phyloP scores from a whole-genome alignment of 805 yeast genomes.

The Grigorovia yakushimaensis region DNA sequence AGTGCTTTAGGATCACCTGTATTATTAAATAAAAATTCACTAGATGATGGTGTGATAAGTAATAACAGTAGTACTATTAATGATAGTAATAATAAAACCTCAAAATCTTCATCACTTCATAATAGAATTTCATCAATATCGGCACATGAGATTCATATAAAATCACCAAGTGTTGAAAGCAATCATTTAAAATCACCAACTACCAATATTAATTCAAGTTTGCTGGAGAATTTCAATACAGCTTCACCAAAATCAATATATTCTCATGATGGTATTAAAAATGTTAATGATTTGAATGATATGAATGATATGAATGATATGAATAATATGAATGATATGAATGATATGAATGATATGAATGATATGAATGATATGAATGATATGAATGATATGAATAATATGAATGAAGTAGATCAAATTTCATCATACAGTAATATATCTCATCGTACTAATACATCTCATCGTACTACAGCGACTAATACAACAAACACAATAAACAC shows the following conservation, averaged over 20 bases:
- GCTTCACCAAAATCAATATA: background rate
- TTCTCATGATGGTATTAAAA: background rate
- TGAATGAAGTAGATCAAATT: background rate
- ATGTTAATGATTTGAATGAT: no score
- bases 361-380: no score
- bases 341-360: no score
- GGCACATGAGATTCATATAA: background rate
- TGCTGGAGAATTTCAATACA: background rate
- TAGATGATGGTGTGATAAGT: background rate
- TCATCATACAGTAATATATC: background rate
- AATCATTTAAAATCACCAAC: background rate
- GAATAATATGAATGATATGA: no score
- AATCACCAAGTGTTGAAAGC: background rate
- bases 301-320: no score
- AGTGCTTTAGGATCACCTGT: conserved; percentile 18
- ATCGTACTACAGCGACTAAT: background rate
- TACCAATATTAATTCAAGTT: background rate
- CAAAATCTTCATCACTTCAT: background rate
- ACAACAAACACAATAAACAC: background rate
- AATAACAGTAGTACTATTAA: background rate
- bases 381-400: background rate
- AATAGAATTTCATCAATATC: background rate
- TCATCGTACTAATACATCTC: background rate
- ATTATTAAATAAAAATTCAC: conserved; percentile 7
- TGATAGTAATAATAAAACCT: background rate